Percentiles rank a stretch among this genome's conserved stretches.
These are phyloP conservation scores for Fraxinus americana DNA, from an alignment of 257 asterid genomes.

Conservation along the genomic window DNA sequence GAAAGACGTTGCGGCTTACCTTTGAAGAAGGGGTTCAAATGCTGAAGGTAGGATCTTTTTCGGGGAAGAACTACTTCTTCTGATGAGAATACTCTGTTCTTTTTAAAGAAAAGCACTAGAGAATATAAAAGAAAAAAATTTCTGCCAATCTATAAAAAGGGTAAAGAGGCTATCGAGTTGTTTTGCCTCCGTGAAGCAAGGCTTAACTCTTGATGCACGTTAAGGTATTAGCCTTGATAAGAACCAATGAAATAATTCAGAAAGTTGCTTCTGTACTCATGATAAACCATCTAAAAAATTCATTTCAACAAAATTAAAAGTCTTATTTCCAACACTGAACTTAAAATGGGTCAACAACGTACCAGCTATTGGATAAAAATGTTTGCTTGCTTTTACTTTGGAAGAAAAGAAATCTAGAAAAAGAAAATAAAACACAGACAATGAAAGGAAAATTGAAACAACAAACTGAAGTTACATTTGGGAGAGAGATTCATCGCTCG, in stretches of 20 bases:
- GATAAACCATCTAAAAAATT: not conserved
- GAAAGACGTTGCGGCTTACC: constrained; percentile 73
- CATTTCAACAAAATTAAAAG: not conserved
- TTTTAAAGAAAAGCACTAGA: not conserved
- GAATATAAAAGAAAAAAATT: not conserved
- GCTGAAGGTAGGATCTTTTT: constrained; percentile 70
- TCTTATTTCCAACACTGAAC: not conserved
- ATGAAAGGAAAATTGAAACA: not conserved
- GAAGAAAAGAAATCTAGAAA: not conserved
- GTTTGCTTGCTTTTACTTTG: not conserved
- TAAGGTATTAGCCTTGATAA: not conserved
- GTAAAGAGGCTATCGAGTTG: not conserved
- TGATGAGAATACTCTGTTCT: not conserved
- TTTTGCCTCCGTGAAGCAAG: not conserved
- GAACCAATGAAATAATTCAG: not conserved
- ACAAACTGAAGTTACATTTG: not conserved
- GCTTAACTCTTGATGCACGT: not conserved
- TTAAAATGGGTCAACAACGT: not conserved
- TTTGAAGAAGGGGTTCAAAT: constrained; percentile 89
- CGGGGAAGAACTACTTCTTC: not conserved
- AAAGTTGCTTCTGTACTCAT: not conserved
- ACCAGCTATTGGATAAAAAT: not conserved
- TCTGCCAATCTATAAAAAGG: not conserved
- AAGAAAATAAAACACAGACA: not conserved
- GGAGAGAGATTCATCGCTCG: not conserved